Evolutionary conservation across 805 yeast species (phyloP).

Genomic region (Komagataella phaffii): DNA sequence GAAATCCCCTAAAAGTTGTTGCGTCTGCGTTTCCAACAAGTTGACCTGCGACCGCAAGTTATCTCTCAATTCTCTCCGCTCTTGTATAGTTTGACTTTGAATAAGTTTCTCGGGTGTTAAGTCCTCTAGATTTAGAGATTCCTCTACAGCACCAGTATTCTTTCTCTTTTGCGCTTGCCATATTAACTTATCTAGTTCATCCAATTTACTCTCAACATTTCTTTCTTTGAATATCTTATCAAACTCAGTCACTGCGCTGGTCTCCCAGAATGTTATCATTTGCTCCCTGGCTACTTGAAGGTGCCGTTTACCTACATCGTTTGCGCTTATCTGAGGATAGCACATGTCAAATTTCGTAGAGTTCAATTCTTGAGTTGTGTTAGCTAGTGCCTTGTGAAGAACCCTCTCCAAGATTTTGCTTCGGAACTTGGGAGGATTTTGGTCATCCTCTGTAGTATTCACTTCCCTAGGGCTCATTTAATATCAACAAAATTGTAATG

Average conservation of each 20-base stretch:
- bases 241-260: constrained; percentile 29
- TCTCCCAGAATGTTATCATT: constrained; percentile 28
- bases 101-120: constrained; percentile 12
- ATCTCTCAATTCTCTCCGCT: background rate
- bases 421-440: constrained; percentile 8
- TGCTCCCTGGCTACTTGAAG: constrained; percentile 31
- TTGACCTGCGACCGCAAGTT: background rate
- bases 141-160: constrained; percentile 5
- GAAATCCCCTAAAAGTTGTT: background rate
- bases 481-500: background rate
- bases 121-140: constrained; percentile 6
- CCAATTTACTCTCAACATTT: constrained; percentile 25
- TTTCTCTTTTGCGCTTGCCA: constrained; percentile 17
- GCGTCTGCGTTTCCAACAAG: background rate
- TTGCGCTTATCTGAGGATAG: constrained; percentile 26
- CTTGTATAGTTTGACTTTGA: background rate
- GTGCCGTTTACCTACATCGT: constrained; percentile 23
- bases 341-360: constrained; percentile 28
- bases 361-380: constrained; percentile 29
- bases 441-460: background rate
- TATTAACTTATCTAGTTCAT: constrained; percentile 34
- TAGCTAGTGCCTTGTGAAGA: constrained; percentile 21
- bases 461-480: background rate
- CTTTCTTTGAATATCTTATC: constrained; percentile 31
- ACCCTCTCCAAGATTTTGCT: constrained; percentile 19